Evolutionary conservation across 164 flowering plant genomes (phyloP), one percentile per base, ranked within the genome.

Genomic region (Magnolia officinalis): DNA sequence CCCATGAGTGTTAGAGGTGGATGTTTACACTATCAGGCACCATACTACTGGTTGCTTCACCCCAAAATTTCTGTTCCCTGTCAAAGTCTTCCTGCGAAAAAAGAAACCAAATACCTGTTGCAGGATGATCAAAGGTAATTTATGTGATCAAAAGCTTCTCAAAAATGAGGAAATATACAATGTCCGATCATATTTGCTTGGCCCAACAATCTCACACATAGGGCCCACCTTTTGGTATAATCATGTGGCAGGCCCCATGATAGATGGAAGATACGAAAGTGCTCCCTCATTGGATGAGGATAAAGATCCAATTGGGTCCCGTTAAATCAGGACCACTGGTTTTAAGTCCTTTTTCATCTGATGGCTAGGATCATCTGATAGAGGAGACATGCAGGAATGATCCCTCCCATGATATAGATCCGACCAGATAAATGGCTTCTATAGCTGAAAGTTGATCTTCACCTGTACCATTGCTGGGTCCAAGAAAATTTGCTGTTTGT

Each of bases 31-130:
- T 9, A 11, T 55, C 63, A 19, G 20, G 51, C 10, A 14, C 4
- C 37, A 13, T 16, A 52, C 55, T 50, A 50, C 19, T 50, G 50
- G 61, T 50, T 50, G 63, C 63, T 10, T 55, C 74, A 52, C 63
- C 51, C 18, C 31, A 8, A 21, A 55, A 21, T 19, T 72, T 55
- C 6, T 19, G 45, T 51, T 52, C 74, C 52, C 16, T 20, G n/a
- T 72, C n/a, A 24, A 21, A 72, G 51, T 11, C 63, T 23, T 52
- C 74, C 74, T 72, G 74, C 20, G 61, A 52, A 21, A 71, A 51
- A n/a, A 14, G 29, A 26, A 26, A 51, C 50, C 8, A 8, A 8
- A 50, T 6, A 7, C 8, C 8, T 26, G 29, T 26, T 29, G 20
- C 11, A 70, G 8, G 2, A 51, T 52, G 21, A 70, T 70, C 19